Evolutionary conservation across 805 yeast species (phyloP).

Genomic region (Candida xiaguanensis): DNA sequence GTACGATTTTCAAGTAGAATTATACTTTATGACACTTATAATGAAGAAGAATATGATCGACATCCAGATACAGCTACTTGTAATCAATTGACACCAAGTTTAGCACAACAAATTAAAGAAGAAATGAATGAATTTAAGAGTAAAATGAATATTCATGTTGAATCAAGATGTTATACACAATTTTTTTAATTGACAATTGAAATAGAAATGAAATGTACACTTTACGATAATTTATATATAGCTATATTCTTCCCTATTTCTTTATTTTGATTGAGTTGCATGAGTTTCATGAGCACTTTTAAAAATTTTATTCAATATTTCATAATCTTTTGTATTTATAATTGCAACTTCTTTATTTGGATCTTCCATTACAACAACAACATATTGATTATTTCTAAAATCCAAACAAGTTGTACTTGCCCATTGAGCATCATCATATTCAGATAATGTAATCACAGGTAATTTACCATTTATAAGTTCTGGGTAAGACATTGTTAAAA

Average conservation of each 20-base stretch:
- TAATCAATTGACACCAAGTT: constrained; percentile 79
- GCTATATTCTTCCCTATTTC: background rate
- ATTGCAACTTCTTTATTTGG: constrained; percentile 43
- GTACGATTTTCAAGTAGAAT: constrained; percentile 79
- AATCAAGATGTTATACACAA: constrained; percentile 78
- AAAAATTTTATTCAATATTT: constrained; percentile 42
- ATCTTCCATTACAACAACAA: constrained; percentile 44
- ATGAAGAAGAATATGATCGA: constrained; percentile 82
- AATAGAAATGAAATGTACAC: too few relatives aligned
- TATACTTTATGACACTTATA: constrained; percentile 79
- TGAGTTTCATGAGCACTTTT: constrained; percentile 40
- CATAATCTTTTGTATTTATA: constrained; percentile 33
- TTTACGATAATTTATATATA: too few relatives aligned
- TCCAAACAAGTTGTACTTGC: constrained; percentile 50
- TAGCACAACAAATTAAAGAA: constrained; percentile 82
- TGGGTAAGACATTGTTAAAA: constrained; percentile 30
- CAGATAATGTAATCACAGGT: constrained; percentile 41
- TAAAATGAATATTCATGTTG: constrained; percentile 79
- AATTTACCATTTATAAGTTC: constrained; percentile 42
- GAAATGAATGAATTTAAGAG: constrained; percentile 79
- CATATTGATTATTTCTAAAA: constrained; percentile 27
- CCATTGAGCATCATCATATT: constrained; percentile 53
- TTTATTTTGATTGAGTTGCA: constrained; percentile 7
- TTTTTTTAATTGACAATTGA: constrained; percentile 52
- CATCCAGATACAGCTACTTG: constrained; percentile 92